Base-by-base conservation (phyloP, 164 flowering plant genomes). In the Kingdonia uniflora region DNA sequence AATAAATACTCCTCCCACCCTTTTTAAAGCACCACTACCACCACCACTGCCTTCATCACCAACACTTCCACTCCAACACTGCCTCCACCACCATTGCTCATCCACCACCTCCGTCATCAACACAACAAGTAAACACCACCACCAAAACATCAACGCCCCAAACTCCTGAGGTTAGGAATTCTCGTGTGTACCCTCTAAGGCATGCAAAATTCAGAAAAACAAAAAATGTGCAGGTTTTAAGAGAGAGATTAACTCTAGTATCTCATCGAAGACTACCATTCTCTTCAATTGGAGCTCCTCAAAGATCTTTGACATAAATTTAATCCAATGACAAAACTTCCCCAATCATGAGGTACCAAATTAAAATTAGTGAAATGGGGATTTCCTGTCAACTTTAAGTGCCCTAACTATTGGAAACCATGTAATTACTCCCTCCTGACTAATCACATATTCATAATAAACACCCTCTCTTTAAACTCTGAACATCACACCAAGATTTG, bases 351-450 rank as follows among this genome's bases (percentile, higher is more conserved):
- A 6, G 96, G 96, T 6, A 91, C 82, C 72, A 87, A 61, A 65
- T 78, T 83, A 78, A 87, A 91, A 60, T 91, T 96, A 0, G 95
- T 95, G 42, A 91, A 87, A 73, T 85, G 96, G 19, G 97, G 97
- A 64, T 85, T 85, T 16, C 97, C 97, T 60, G 87, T 91, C 65
- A 91, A 60, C n/a, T 15, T 80, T 76, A 11, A 91, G 58, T 5
- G 85, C 69, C 53, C 69, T 75, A 11, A 90, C 42, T 49, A 68
- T 68, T 0, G 91, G 88, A 66, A 90, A 90, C 76, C 95, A 78
- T 33, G 55, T 42, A 41, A 86, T 64, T 56, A 84, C 24, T 45
- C 87, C 72, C 68, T 78, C 79, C 4, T 95, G 95, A 26, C 66
- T 77, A 19, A 81, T 70, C 7, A 91, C 74, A 47, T 86, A 54